These are phyloP conservation scores for Oidiodendron maius DNA, from an alignment of 495 filamentous ascomycete species.

Conservation along the genomic window DNA sequence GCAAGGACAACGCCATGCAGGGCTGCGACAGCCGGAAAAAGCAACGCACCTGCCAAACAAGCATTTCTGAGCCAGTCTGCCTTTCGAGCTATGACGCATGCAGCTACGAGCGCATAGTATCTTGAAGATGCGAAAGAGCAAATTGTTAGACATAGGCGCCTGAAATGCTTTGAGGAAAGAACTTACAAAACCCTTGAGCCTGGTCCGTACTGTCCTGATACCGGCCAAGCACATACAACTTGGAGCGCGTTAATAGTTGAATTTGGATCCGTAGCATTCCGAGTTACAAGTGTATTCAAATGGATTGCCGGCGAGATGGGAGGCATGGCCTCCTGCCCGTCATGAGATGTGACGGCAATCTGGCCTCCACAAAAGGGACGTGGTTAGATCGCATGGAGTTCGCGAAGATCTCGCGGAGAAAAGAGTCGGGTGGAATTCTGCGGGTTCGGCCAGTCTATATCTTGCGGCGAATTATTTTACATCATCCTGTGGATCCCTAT, in stretches of 20 bases:
- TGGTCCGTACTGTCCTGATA: conserved; percentile 55
- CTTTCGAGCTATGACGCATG: conserved; percentile 52
- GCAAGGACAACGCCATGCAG: conserved; percentile 54
- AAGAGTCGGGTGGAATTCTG: too few species aligned
- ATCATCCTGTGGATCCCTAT: too few species aligned
- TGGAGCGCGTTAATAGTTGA: conserved; percentile 27
- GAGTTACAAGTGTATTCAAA: conserved; percentile 25
- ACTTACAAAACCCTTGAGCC: conserved; percentile 50
- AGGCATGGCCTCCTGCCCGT: conserved; percentile 31
- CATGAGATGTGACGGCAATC: too few species aligned
- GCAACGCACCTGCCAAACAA: conserved; percentile 53
- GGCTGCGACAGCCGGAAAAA: conserved; percentile 55
- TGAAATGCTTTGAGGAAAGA: too few species aligned
- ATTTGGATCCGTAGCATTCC: conserved; percentile 21
- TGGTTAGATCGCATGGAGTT: too few species aligned
- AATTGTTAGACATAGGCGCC: background rate
- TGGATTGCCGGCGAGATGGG: conserved; percentile 28
- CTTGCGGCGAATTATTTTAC: too few species aligned
- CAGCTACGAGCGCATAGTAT: conserved; percentile 53
- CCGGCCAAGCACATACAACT: conserved; percentile 55
- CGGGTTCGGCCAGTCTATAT: too few species aligned
- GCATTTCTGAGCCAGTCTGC: conserved; percentile 51
- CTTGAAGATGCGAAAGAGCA: conserved; percentile 24
- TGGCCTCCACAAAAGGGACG: too few species aligned
- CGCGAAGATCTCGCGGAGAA: too few species aligned